Evolutionary conservation across 192 early-diverging fungal genomes (phyloP).

Genomic region (Coemansia brasiliensis): DNA sequence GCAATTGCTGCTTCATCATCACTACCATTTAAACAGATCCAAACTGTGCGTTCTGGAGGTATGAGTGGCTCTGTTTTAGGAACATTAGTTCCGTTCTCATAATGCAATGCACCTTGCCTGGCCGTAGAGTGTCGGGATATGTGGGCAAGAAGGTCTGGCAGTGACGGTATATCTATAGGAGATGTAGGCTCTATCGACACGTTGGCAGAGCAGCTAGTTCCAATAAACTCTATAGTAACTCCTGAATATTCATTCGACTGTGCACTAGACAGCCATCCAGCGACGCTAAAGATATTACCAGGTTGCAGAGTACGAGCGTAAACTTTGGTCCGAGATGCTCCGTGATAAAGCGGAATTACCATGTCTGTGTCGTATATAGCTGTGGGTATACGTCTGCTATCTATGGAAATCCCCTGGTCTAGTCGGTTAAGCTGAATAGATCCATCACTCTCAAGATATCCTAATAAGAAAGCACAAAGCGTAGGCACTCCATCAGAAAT

Average conservation of each 20-base stretch:
- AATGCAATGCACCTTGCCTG: constrained; percentile 19
- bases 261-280: constrained; percentile 13
- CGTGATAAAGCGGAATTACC: constrained; percentile 32
- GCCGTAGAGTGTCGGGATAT: constrained; percentile 9
- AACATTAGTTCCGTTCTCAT: constrained; percentile 2
- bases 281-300: constrained; percentile 21
- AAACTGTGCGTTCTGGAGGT: constrained; percentile 20
- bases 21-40: constrained; percentile 6
- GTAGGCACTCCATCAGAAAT: not conserved
- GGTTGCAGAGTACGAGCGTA: constrained; percentile 20
- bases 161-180: constrained; percentile 11
- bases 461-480: constrained; percentile 36
- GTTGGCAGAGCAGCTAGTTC: constrained; percentile 6
- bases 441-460: constrained; percentile 37
- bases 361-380: constrained; percentile 21
- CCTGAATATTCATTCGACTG: not conserved
- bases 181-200: constrained; percentile 14
- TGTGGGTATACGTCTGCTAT: constrained; percentile 30
- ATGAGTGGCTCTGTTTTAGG: constrained; percentile 7
- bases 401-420: constrained; percentile 28
- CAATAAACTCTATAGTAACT: constrained; percentile 22
- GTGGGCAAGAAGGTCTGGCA: constrained; percentile 27
- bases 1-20: not conserved
- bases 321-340: constrained; percentile 17
- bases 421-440: constrained; percentile 39